These are phyloP conservation scores for Solanum virginianum DNA, from an alignment of 257 asterid genomes.

Conservation along the genomic window DNA sequence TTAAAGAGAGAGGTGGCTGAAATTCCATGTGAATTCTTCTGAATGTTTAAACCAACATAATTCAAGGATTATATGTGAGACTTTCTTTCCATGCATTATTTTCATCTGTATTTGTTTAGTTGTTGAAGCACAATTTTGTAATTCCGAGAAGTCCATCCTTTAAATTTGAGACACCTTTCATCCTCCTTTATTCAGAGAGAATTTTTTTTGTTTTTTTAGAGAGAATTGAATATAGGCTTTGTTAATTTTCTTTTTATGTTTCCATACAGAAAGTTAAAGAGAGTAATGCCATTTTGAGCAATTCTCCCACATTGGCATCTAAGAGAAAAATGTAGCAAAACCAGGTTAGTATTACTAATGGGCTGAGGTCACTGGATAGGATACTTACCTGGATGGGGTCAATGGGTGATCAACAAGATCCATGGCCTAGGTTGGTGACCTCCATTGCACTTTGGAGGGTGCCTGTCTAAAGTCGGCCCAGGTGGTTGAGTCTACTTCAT, in stretches of 20 bases:
- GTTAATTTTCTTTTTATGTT: background rate
- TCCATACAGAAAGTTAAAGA: background rate
- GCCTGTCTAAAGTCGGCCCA: conserved; percentile 25
- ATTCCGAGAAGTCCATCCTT: background rate
- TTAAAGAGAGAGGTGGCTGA: background rate
- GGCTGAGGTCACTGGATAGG: accelerated
- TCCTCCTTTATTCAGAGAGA: background rate
- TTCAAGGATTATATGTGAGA: background rate
- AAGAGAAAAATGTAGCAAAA: background rate
- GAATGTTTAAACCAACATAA: background rate
- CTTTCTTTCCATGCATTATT: background rate
- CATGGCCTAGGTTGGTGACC: conserved; percentile 10
- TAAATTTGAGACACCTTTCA: background rate
- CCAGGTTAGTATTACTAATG: background rate
- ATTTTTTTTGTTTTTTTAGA: background rate
- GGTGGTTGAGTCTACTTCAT: conserved; percentile 19
- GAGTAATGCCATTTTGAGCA: background rate
- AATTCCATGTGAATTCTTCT: too few species aligned
- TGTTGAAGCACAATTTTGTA: background rate
- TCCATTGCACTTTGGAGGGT: conserved; percentile 23
- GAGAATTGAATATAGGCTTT: background rate
- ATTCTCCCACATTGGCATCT: background rate
- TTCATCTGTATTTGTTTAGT: background rate
- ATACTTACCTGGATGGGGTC: conserved; percentile 27
- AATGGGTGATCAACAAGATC: conserved; percentile 6